A percentile compares a stretch with the other conserved stretches of the same genome.
phyloP scores from a whole-genome alignment of 345 rosid genomes.

The Carallia brachiata region DNA sequence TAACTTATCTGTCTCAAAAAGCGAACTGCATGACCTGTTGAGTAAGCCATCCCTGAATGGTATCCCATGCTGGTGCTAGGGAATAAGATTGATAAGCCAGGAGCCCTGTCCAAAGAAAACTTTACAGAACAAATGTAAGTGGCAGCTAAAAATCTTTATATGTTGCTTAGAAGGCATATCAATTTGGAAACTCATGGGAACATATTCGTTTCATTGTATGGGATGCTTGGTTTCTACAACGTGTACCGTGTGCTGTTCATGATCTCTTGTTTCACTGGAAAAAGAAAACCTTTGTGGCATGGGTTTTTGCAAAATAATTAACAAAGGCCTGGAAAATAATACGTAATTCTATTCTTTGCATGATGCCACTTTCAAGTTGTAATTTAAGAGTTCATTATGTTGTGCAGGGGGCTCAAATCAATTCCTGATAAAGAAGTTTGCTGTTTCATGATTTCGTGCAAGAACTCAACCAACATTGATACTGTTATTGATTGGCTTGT shows the following conservation, averaged over 20 bases:
- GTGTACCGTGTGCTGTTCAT: too few species aligned
- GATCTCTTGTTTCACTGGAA: background rate
- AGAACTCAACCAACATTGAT: conserved; percentile 71
- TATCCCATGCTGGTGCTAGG: conserved; percentile 72
- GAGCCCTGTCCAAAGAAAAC: conserved; percentile 54
- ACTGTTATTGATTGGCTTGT: conserved; percentile 71
- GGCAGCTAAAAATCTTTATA: background rate
- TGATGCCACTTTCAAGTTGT: background rate
- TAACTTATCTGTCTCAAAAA: conserved; percentile 54
- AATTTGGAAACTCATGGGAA: background rate
- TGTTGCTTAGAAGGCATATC: background rate
- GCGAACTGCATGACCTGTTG: conserved; percentile 70
- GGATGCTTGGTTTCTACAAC: too few species aligned
- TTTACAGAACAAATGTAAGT: conserved; percentile 59
- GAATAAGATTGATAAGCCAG: conserved; percentile 69
- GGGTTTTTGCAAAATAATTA: too few species aligned
- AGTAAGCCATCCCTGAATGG: conserved; percentile 62
- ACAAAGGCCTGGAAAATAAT: too few species aligned
- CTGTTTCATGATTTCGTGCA: conserved; percentile 75
- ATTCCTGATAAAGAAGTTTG: conserved; percentile 65
- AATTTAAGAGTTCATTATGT: background rate
- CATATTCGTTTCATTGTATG: too few species aligned
- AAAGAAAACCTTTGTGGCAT: too few species aligned
- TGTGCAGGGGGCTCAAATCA: conserved; percentile 55
- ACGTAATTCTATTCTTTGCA: background rate